Base-by-base conservation (phyloP, 2,329 filamentous ascomycete genomes). In the Ceratocystis huliohia region DNA sequence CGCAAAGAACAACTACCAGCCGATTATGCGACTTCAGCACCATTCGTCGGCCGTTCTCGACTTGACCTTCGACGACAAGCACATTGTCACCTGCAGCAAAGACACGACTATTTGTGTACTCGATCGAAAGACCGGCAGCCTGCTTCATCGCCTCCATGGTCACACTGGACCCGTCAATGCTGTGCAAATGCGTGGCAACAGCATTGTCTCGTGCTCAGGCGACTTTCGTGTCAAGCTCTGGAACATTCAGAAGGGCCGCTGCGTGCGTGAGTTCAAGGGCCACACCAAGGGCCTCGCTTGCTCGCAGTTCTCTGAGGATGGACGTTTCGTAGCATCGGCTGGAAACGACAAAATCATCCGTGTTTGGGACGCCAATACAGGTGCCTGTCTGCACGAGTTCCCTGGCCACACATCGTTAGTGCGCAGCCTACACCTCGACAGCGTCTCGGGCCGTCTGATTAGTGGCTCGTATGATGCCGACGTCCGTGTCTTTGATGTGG, bases 1-100 rank as follows among this genome's bases (percentile, higher is more conserved):
- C 71, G 84, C 96, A 71, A 84, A 86, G 70, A 83, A 84, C 25
- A 83, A 88, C 46, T 96, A 93, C 75, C 81, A 84, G 67, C 92
- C 94, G 0, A 84, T 96, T 68, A 86, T 84, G 63, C 88, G 90
- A 41, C 85, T 99, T 15, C 78, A 79, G 44, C 85, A 88, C 69
- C 94, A 99, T 77, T 84, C 84, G 5, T 91, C 91, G 3, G 93
- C 94, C 64, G 92, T 99, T 48, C 82, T 99, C 15, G 94, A 99
- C 74, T 86, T 99, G 8, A 93, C 91, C 70, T 93, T 99, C 70
- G 91, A 99, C 74, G 84, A 91, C 70, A 87, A 88, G 71, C 88
- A 96, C 76, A 96, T 99, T 72, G 88, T 97, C 63, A 96, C 93
- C 4, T 99, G 94, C 79, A 96, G 91, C 74, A 99, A 99, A 76